Conservation (phyloP, 495 filamentous ascomycete genomes). For the Xanthoparmelia taractica region DNA sequence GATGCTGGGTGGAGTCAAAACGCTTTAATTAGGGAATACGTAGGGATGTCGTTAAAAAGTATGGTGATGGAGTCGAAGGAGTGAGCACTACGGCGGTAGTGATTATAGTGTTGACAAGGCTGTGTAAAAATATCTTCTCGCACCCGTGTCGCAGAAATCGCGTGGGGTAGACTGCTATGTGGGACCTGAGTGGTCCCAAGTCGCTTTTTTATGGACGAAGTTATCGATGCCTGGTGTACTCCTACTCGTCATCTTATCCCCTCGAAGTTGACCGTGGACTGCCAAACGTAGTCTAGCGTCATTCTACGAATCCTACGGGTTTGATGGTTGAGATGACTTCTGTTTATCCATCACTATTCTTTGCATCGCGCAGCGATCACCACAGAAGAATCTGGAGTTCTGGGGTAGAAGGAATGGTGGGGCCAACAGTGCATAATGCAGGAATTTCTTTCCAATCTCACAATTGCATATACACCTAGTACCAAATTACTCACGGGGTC, state of each 20-base stretch:
- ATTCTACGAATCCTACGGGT: conserved; percentile 1
- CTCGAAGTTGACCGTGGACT: not conserved
- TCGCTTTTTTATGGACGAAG: not conserved
- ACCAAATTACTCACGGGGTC: not conserved
- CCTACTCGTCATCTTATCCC: not conserved
- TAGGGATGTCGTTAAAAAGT: not conserved
- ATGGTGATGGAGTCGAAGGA: not conserved
- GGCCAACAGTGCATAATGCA: not conserved
- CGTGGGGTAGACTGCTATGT: not conserved
- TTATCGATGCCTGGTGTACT: conserved; percentile 2
- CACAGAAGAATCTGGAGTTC: not conserved
- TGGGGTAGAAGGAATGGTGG: not conserved
- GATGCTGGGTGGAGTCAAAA: not conserved
- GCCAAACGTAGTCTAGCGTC: not conserved
- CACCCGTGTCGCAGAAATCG: conserved; percentile 8
- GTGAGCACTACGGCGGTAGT: conserved; percentile 15
- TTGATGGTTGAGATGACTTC: not conserved
- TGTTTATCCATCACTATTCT: not conserved
- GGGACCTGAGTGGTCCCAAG: not conserved
- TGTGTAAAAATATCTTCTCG: conserved; percentile 3
- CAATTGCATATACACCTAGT: not conserved
- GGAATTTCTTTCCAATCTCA: not conserved
- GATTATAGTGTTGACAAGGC: not conserved
- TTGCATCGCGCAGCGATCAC: not conserved
- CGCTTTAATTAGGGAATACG: not conserved